Evolutionary conservation across 495 filamentous ascomycete genomes (phyloP).

Genomic region (Pyronema omphalodes): DNA sequence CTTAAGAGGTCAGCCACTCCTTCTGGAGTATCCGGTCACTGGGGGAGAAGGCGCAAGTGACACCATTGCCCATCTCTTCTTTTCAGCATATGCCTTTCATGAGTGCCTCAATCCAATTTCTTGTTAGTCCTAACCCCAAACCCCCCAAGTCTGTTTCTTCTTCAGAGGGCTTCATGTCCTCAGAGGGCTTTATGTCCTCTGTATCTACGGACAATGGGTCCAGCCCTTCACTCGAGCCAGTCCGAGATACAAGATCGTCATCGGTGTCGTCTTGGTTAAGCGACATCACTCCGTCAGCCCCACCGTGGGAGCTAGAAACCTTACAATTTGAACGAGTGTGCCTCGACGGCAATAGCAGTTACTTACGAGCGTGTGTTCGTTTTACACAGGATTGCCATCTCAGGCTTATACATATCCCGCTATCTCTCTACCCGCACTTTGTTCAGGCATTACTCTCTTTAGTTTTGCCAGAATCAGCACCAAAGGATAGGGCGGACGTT

Average conservation of each 20-base stretch:
- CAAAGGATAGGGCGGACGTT: slow-evolving; percentile 21
- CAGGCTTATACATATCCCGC: slow-evolving; percentile 77
- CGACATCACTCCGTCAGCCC: neutral
- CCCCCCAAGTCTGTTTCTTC: slow-evolving; percentile 13
- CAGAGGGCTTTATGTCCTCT: neutral
- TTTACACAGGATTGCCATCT: slow-evolving; percentile 60
- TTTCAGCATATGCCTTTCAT: slow-evolving; percentile 20
- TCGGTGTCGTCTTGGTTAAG: slow-evolving; percentile 5
- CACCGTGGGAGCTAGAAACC: neutral
- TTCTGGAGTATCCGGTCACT: neutral
- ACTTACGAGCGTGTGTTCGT: slow-evolving; percentile 25
- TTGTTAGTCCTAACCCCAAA: slow-evolving; percentile 16
- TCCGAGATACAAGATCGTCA: neutral
- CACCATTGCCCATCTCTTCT: neutral
- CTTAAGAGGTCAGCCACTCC: neutral
- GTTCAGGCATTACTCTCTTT: slow-evolving; percentile 67
- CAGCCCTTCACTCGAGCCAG: neutral
- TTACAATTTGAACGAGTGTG: neutral
- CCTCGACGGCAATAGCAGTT: neutral
- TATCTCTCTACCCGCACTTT: slow-evolving; percentile 62
- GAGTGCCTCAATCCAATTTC: slow-evolving; percentile 25
- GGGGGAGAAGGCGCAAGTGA: neutral
- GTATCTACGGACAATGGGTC: slow-evolving; percentile 1
- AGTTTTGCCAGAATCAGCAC: slow-evolving; percentile 45
- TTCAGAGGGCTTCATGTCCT: slow-evolving; percentile 5